Evolutionary conservation across 495 filamentous ascomycete species (phyloP).

Genomic region (Aspergillus campestris): DNA sequence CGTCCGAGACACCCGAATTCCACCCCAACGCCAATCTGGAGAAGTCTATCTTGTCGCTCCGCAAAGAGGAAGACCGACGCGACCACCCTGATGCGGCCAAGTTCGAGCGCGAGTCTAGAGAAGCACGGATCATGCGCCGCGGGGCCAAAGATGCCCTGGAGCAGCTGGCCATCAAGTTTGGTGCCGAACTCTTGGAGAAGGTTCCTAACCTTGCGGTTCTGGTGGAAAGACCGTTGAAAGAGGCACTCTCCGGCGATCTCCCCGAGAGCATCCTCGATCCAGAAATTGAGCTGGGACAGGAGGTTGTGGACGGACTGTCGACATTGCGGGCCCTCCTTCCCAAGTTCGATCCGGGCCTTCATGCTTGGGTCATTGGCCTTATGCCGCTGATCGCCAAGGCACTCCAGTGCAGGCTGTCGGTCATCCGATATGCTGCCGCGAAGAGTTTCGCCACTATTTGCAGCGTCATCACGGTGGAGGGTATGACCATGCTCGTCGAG

Average conservation of each 20-base stretch:
- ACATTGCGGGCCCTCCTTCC: conserved; percentile 84
- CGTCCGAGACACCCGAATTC: conserved; percentile 95
- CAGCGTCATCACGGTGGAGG: conserved; percentile 87
- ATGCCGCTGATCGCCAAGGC: conserved; percentile 83
- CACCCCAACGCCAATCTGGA: conserved; percentile 64
- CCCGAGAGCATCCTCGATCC: conserved; percentile 60
- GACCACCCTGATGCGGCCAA: conserved; percentile 84
- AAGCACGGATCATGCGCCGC: conserved; percentile 77
- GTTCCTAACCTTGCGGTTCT: conserved; percentile 72
- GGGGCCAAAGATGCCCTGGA: conserved; percentile 94
- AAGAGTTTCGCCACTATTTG: conserved; percentile 97
- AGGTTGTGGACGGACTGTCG: conserved; percentile 87
- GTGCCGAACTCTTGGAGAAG: conserved; percentile 60
- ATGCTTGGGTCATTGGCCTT: conserved; percentile 68
- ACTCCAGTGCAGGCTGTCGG: conserved; percentile 74
- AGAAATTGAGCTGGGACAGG: conserved; percentile 69
- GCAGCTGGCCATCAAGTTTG: conserved; percentile 72
- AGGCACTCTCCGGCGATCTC: conserved; percentile 65
- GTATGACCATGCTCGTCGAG: conserved; percentile 93
- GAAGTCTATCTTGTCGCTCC: conserved; percentile 75
- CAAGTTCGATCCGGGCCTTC: conserved; percentile 63
- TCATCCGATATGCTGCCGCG: conserved; percentile 91
- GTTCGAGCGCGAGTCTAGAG: conserved; percentile 77
- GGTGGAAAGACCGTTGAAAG: conserved; percentile 70
- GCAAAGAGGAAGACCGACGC: conserved; percentile 92